A percentile compares a stretch with the other conserved stretches of the same genome.
Evolutionary conservation across 192 early-diverging fungal species (phyloP).

Genomic region (Entomortierella chlamydospora): DNA sequence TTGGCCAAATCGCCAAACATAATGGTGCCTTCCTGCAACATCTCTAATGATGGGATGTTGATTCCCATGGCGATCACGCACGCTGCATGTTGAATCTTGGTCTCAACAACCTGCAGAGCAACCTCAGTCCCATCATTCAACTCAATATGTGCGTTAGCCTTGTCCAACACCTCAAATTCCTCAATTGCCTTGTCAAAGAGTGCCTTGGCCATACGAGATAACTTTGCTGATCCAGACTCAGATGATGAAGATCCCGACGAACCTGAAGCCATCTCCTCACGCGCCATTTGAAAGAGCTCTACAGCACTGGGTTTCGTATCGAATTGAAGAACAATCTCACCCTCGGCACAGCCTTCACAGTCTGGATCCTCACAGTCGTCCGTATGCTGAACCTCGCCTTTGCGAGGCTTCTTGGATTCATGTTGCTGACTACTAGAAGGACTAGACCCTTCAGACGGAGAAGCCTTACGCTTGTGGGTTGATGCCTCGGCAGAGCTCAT

Average conservation of each 20-base stretch:
- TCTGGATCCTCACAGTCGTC: constrained; percentile 65
- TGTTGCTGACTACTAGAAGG: not conserved
- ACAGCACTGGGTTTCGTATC: constrained; percentile 62
- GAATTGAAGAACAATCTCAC: constrained; percentile 68
- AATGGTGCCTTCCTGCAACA: constrained; percentile 43
- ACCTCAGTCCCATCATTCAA: constrained; percentile 47
- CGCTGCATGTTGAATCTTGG: constrained; percentile 41
- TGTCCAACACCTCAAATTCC: constrained; percentile 55
- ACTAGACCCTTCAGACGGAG: constrained; percentile 7
- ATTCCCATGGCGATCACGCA: constrained; percentile 40
- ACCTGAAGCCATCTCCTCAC: constrained; percentile 51
- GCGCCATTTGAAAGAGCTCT: constrained; percentile 70
- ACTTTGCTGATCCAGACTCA: constrained; percentile 1
- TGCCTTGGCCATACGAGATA: constrained; percentile 55
- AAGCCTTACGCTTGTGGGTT: constrained; percentile 45
- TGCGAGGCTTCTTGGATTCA: constrained; percentile 38
- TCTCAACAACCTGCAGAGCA: constrained; percentile 18
- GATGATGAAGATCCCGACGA: not conserved
- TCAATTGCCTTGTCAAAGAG: constrained; percentile 70
- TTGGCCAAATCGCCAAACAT: constrained; percentile 51
- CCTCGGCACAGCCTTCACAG: constrained; percentile 72
- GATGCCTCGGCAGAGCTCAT: constrained; percentile 33
- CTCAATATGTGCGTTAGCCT: constrained; percentile 55
- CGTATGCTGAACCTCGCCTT: constrained; percentile 46
- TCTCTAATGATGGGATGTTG: constrained; percentile 27